A percentile compares a stretch with the other conserved stretches of the same genome.
Conservation (phyloP, 2,329 filamentous ascomycete genomes). For the Ascochyta lentis region DNA sequence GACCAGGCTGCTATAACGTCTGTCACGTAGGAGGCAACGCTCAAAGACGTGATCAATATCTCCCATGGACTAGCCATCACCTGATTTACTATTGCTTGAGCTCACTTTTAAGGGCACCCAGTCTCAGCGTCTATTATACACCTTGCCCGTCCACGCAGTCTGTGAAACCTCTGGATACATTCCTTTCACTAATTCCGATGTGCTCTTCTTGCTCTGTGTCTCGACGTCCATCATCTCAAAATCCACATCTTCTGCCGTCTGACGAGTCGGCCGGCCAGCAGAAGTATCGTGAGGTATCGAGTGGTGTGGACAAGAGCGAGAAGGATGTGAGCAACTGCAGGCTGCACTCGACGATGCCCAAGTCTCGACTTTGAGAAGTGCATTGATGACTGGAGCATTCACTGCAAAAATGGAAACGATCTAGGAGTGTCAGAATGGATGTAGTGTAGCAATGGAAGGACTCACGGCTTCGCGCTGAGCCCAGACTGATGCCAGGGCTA, state of each 20-base stretch:
- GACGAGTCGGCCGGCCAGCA: neutral
- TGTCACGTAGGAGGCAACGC: too few species aligned
- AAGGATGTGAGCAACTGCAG: neutral
- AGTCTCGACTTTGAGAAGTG: neutral
- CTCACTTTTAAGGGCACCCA: too few species aligned
- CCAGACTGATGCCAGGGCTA: conserved; percentile 7
- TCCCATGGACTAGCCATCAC: too few species aligned
- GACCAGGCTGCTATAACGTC: too few species aligned
- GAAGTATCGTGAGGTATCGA: neutral
- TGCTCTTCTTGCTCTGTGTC: neutral
- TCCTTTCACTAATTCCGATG: neutral
- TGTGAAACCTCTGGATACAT: neutral
- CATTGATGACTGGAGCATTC: conserved; percentile 1
- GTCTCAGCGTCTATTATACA: neutral
- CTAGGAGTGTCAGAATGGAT: neutral
- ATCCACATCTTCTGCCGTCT: neutral
- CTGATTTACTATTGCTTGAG: too few species aligned
- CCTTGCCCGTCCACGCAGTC: neutral
- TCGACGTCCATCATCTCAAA: neutral
- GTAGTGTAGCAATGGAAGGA: neutral
- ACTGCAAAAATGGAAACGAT: conserved; percentile 3
- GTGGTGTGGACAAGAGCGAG: neutral
- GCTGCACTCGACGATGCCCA: neutral
- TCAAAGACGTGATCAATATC: too few species aligned
- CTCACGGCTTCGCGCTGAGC: conserved; percentile 1